These are phyloP conservation scores for Pythium aristosporum DNA, from an alignment of 352 stramenopile species.

Conservation along the genomic window DNA sequence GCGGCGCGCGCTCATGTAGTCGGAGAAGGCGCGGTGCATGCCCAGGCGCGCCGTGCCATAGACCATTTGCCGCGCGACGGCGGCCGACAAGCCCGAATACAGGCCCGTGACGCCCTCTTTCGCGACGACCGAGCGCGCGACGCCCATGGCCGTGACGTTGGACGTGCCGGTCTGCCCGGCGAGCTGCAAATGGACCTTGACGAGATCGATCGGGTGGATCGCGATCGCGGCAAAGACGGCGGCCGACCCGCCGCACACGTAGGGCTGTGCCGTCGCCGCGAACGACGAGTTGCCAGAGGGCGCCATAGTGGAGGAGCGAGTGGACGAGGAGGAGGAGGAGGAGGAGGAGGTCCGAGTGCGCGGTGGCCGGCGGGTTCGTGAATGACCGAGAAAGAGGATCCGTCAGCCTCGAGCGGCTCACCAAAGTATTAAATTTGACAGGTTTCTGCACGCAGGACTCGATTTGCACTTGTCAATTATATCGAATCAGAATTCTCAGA, in stretches of 20 bases:
- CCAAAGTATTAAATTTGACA: slow-evolving; percentile 17
- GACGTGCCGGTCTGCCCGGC: slow-evolving; percentile 70
- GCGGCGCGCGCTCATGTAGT: slow-evolving; percentile 70
- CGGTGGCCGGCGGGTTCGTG: slow-evolving; percentile 12
- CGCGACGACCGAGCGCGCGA: slow-evolving; percentile 77
- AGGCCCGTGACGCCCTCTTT: slow-evolving; percentile 81
- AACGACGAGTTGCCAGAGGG: slow-evolving; percentile 42
- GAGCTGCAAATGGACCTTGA: slow-evolving; percentile 90
- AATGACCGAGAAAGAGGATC: slow-evolving; percentile 3
- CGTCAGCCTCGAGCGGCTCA: not conserved
- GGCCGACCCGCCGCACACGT: slow-evolving; percentile 74
- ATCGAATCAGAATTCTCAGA: slow-evolving; percentile 26
- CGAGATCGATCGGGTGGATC: slow-evolving; percentile 91
- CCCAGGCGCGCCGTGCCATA: slow-evolving; percentile 83
- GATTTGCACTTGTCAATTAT: slow-evolving; percentile 8
- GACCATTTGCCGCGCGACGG: slow-evolving; percentile 83
- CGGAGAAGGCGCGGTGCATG: slow-evolving; percentile 83
- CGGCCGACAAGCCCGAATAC: slow-evolving; percentile 82
- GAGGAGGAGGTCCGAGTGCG: slow-evolving; percentile 2
- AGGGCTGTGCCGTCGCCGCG: slow-evolving; percentile 63
- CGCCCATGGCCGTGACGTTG: slow-evolving; percentile 70
- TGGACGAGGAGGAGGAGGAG: slow-evolving; percentile 2
- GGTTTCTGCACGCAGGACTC: not conserved
- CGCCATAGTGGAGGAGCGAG: slow-evolving; percentile 17
- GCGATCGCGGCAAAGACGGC: slow-evolving; percentile 73